Base-by-base conservation (phyloP, 2,329 filamentous ascomycete species). In the Cadophora luteo-olivacea region DNA sequence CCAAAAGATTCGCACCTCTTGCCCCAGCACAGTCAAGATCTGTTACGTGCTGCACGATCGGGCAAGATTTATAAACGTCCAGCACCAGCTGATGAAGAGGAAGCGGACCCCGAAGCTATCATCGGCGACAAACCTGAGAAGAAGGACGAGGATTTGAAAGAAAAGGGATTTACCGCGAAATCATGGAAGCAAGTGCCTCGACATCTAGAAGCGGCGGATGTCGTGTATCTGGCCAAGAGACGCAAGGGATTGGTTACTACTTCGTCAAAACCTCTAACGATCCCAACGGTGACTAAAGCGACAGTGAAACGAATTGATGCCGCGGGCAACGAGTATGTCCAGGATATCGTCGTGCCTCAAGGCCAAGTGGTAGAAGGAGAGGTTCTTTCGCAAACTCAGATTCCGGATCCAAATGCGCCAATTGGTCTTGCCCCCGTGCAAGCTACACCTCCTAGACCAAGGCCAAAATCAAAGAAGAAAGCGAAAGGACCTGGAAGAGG, bases 311-410 rank as follows among this genome's bases (percentile, higher is more conserved):
- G 91, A 72, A 83, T 91, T 12, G 93, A 97, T 77, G 89, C 91
- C 4, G 88, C 89, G 0, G 94, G 94, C 29, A 95, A 95, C 74
- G 86, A 92, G 11, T 93, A 92, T 69, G 90, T 95, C 1, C 93
- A 96, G 78, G 93, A 97, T 75, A 89, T 96, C 8, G 91, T 93
- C 24, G 86, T 97, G 4, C 87, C 89, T 5, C 92, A 95, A 67
- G 94, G 93, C 0, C 92, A 96, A 77, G 83, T 84, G 5, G 86
- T 97, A 0, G 92, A 95, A 71, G 93, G 93, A 67, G 94, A 97
- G 77, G 90, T 97, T 62, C 87, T 93, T 68, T 84, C 85, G 2
- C 87, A 88, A 49, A 84, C 84, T 6, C 82, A 89, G 38, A 87
- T 89, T 58, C 89, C 89, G 74, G 84, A 85, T 54, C 84, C 89